Conservation (phyloP, 495 filamentous ascomycete species). For the Penicillium flavigenum region DNA sequence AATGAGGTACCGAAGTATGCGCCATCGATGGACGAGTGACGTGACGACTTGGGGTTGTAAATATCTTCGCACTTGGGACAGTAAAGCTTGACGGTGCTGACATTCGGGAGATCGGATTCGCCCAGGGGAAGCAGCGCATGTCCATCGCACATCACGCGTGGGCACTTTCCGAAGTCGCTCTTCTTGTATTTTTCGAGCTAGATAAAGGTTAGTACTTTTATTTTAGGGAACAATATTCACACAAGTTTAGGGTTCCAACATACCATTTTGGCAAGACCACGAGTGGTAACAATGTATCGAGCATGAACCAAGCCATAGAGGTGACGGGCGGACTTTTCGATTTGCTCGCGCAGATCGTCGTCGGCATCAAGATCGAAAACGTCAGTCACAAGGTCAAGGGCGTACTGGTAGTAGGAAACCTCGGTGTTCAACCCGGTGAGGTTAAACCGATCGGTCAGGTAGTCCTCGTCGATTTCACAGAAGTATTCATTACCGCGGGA, state of each 20-base stretch:
- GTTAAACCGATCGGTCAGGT: slow-evolving; percentile 97
- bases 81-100: slow-evolving; percentile 91
- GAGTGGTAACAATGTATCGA: slow-evolving; percentile 93
- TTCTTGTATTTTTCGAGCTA: slow-evolving; percentile 99
- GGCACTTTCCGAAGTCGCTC: slow-evolving; percentile 96
- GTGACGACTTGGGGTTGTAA: slow-evolving; percentile 98
- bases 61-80: slow-evolving; percentile 96
- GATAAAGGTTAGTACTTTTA: slow-evolving; percentile 14
- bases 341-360: slow-evolving; percentile 95
- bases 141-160: slow-evolving; percentile 86
- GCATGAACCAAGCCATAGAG: slow-evolving; percentile 97
- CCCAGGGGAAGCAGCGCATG: slow-evolving; percentile 93
- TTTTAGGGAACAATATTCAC: background rate
- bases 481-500: slow-evolving; percentile 99
- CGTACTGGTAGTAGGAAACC: slow-evolving; percentile 98
- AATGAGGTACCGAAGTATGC: slow-evolving; percentile 98
- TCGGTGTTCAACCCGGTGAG: slow-evolving; percentile 95
- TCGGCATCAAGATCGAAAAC: slow-evolving; percentile 99
- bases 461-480: slow-evolving; percentile 99
- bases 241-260: slow-evolving; percentile 14
- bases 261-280: slow-evolving; percentile 96
- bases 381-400: slow-evolving; percentile 98
- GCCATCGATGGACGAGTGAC: slow-evolving; percentile 91
- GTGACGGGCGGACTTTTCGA: slow-evolving; percentile 95
- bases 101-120: slow-evolving; percentile 78